Evolutionary conservation across 495 filamentous ascomycete species (phyloP), one percentile per base, ranked within the genome.

Genomic region (Antarctomyces pellizariae): DNA sequence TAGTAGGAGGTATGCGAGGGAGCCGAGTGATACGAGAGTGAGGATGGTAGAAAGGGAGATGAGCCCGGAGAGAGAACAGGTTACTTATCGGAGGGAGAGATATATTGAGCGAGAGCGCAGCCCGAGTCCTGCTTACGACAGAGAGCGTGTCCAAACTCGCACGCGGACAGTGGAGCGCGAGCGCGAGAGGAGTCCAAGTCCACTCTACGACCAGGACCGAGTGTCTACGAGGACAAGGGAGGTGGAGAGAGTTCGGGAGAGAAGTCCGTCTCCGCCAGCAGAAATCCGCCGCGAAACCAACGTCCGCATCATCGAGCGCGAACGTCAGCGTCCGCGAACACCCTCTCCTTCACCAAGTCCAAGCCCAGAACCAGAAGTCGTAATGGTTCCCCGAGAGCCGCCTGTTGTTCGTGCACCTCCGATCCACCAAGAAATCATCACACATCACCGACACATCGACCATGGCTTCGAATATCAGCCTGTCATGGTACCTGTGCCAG

Each of bases 371-470:
- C n/a, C n/a, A 23, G 21, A 7, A 12, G 13, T 9, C 2, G 21
- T 10, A 23, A 12, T 23, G n/a, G n/a, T 2, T 23, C 21, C 2
- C 21, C 21, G 21, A 23, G 37, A 23, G 31, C 63, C 67, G 2
- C 50, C 54, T 29, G 45, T 59, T 15, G 68, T 79, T 40, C 57
- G 63, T 35, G 67, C 63, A 11, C 72, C 74, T 3, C 62, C 65
- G 3, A 74, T 83, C 36, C 69, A 75, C 40, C 66, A 78, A 33
- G 74, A 89, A 41, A 62, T 86, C 23, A 75, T 82, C 32, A 79
- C 75, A 1, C 77, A 82, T 45, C 82, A 86, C 41, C 61, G 72
- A 13, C 72, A 84, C 38, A 75, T 90, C 40, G 75, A 92, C 44
- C 78, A 91, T 50, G 82, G 79, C 10, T 18, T 24, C n/a, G 7